Percentiles rank a stretch among this genome's conserved stretches.
phyloP scores from a whole-genome alignment of 306 rosid genomes.

The Alnus rubra region DNA sequence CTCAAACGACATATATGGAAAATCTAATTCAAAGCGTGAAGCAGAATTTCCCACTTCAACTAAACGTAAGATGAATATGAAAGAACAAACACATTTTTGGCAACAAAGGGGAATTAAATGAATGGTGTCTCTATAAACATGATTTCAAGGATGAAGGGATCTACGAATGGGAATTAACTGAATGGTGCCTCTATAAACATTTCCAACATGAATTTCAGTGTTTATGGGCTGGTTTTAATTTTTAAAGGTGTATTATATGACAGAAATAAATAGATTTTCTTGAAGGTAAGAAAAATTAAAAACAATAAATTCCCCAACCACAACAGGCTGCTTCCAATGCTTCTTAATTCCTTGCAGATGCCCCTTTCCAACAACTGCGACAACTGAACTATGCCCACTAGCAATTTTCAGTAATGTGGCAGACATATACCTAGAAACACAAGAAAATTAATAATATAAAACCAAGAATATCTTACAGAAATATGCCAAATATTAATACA shows the following conservation, averaged over 20 bases:
- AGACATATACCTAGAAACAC: constrained; percentile 76
- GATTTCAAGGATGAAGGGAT: neutral
- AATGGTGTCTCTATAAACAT: constrained; percentile 4
- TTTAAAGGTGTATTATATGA: neutral
- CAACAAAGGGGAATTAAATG: neutral
- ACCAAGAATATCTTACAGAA: neutral
- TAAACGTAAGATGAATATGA: neutral
- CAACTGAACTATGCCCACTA: constrained; percentile 61
- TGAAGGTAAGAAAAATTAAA: constrained; percentile 1
- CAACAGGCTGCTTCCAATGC: constrained; percentile 84
- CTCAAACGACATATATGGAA: neutral
- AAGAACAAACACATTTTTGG: constrained; percentile 10
- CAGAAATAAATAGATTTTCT: neutral
- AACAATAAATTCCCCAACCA: constrained; percentile 48
- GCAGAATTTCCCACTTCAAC: neutral
- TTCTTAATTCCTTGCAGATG: constrained; percentile 89
- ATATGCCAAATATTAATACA: neutral
- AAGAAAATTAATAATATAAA: constrained; percentile 13
- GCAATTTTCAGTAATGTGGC: constrained; percentile 67
- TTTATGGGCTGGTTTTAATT: neutral
- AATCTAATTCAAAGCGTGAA: neutral
- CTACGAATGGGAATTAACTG: neutral
- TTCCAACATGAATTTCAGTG: neutral
- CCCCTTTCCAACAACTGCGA: constrained; percentile 94
- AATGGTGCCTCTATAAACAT: constrained; percentile 5